These are phyloP conservation scores for Heterobasidion parviporum DNA, from an alignment of 1,284 basidiomycete species.

Conservation along the genomic window DNA sequence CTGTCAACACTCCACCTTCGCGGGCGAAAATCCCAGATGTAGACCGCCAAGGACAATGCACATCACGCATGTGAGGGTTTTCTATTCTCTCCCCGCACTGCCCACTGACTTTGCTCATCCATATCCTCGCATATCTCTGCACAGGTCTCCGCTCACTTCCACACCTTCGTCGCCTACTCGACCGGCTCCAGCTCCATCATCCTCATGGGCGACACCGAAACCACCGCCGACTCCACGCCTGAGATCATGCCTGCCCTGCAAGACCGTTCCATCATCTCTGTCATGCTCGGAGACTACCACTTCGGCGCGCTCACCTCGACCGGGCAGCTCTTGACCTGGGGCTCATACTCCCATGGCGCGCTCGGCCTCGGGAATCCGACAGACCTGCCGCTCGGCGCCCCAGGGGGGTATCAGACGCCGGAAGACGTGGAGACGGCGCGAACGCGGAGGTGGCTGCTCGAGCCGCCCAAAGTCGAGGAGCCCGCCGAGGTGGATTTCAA, in stretches of 20 bases:
- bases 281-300: conserved; percentile 88
- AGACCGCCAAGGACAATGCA: conserved; percentile 37
- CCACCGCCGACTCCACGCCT: conserved; percentile 35
- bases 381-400: conserved; percentile 38
- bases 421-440: conserved; percentile 22
- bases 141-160: conserved; percentile 81
- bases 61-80: conserved; percentile 59
- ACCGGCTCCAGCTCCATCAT: conserved; percentile 58
- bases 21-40: conserved; percentile 19
- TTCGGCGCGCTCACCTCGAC: conserved; percentile 72
- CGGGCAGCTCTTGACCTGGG: conserved; percentile 83
- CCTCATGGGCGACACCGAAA: conserved; percentile 47
- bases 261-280: conserved; percentile 68
- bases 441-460: conserved; percentile 14
- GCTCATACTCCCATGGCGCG: conserved; percentile 68
- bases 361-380: conserved; percentile 74
- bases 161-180: conserved; percentile 76
- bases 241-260: conserved; percentile 65
- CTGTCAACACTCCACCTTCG: conserved; percentile 34
- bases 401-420: conserved; percentile 50
- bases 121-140: conserved; percentile 14
- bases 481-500: conserved; percentile 19
- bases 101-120: conserved; percentile 4
- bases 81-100: too few species aligned
- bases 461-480: conserved; percentile 27